Evolutionary conservation across 305 asterid species (phyloP), one percentile per base, ranked within the genome.

Genomic region (Solanum hybrid): DNA sequence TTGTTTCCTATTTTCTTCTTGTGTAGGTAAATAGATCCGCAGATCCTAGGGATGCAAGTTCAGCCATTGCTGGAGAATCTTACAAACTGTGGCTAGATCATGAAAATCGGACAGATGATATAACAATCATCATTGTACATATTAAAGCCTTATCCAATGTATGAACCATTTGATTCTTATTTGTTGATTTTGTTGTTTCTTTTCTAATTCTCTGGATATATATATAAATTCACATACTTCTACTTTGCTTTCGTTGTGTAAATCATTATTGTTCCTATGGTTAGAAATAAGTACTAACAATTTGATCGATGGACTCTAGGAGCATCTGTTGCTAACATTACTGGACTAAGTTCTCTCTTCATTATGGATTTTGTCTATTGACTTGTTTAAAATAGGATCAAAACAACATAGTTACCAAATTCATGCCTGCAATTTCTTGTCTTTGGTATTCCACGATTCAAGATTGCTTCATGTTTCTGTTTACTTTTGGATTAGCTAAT

Each of bases 61-160:
- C 99, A 84, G 95, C 97, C 89, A 95, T 97, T 89, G 96, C 96
- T 35, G 94, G 93, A 73, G 98, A 96, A 90, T 95, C 99, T 6
- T 97, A 95, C 95, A 97, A 97, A 90, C 88, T 94, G 76, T 97
- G 99, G 99, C 92, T 97, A 91, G 97, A 96, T 95, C 92, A 96
- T 83, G 99, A 97, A 91, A 97, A 94, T 84, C 96, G 99, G 91
- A 97, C 99, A 2, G 99, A 97, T 91, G 99, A 97, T 92, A 97
- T 97, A 89, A 97, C 99, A 11, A 93, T 96, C 94, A 95, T 96
- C 95, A 91, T 96, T 92, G 98, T 96, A 95, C 99, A 95, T 91
- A 91, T 96, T 90, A 95, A 94, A 86, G 92, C 92, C 91, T 89
- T 92, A 92, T 91, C 91, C 90, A 90, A 89, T 94, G 96, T 91